These are phyloP conservation scores for Hypericum perforatum DNA, from an alignment of 345 rosid genomes.

Conservation along the genomic window DNA sequence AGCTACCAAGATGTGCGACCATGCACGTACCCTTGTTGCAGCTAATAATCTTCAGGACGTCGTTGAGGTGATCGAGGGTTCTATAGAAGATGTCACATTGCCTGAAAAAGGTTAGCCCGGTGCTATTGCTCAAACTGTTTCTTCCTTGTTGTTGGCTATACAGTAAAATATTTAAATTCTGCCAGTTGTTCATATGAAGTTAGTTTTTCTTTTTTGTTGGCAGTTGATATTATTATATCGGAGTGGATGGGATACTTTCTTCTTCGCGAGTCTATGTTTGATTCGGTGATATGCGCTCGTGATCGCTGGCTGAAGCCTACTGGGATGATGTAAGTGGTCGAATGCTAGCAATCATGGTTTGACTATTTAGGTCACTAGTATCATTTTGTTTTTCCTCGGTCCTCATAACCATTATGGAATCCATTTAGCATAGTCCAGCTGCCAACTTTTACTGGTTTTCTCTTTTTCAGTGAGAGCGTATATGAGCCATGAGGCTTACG, in stretches of 20 bases:
- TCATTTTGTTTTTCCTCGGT: neutral
- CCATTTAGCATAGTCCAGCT: too few species aligned
- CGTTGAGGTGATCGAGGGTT: constrained; percentile 80
- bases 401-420: neutral
- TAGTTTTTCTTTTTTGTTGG: constrained; percentile 12
- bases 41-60: constrained; percentile 65
- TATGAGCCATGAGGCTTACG: neutral
- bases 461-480: neutral
- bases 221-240: constrained; percentile 96
- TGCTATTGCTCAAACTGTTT: neutral
- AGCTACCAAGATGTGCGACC: constrained; percentile 90
- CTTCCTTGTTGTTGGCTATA: neutral
- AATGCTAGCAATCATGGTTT: neutral
- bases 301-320: constrained; percentile 92
- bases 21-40: constrained; percentile 70
- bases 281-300: constrained; percentile 93
- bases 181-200: neutral
- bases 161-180: neutral
- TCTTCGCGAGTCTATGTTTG: constrained; percentile 95
- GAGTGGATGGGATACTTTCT: constrained; percentile 99
- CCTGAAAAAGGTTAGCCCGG: constrained; percentile 77
- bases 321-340: constrained; percentile 74
- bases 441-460: neutral
- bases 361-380: neutral
- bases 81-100: constrained; percentile 64